phyloP scores from a whole-genome alignment of 75 land plant species.

The Selaginella tamariscina region DNA sequence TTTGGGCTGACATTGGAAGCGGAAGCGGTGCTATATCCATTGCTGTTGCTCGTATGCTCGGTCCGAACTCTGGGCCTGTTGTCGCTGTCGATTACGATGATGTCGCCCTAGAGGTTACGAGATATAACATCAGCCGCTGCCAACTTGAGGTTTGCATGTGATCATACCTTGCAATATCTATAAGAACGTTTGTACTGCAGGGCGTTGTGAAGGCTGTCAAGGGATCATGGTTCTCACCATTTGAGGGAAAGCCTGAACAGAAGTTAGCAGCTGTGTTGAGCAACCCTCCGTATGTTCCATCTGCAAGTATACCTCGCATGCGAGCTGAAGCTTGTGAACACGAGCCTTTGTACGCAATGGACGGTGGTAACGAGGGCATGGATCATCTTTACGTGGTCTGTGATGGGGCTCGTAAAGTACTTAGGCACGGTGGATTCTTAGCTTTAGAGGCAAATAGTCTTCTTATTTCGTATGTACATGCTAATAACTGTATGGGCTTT shows the following conservation, averaged over 20 bases:
- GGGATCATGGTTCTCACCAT: not conserved
- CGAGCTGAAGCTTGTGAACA: not conserved
- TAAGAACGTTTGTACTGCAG: not conserved
- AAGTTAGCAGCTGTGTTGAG: not conserved
- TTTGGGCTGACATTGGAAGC: not conserved
- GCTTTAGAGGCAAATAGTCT: not conserved
- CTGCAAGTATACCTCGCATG: not conserved
- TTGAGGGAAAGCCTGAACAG: not conserved
- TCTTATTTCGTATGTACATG: not conserved
- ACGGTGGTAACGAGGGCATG: not conserved
- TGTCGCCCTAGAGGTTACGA: not conserved
- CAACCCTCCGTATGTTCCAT: not conserved
- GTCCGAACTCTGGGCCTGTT: not conserved
- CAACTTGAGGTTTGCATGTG: slow-evolving; percentile 1
- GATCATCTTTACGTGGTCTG: not conserved
- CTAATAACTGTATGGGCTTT: not conserved
- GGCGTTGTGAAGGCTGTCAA: not conserved
- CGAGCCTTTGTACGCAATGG: not conserved
- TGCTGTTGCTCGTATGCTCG: not conserved
- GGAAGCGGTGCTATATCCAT: not conserved
- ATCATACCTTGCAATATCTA: not conserved
- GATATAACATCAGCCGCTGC: not conserved
- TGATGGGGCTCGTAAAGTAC: not conserved
- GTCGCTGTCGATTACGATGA: not conserved
- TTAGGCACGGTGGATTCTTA: not conserved